Percentiles rank a stretch among this genome's conserved stretches.
Evolutionary conservation across 2,329 filamentous ascomycete genomes (phyloP).

Genomic region (Capronia epimyces): DNA sequence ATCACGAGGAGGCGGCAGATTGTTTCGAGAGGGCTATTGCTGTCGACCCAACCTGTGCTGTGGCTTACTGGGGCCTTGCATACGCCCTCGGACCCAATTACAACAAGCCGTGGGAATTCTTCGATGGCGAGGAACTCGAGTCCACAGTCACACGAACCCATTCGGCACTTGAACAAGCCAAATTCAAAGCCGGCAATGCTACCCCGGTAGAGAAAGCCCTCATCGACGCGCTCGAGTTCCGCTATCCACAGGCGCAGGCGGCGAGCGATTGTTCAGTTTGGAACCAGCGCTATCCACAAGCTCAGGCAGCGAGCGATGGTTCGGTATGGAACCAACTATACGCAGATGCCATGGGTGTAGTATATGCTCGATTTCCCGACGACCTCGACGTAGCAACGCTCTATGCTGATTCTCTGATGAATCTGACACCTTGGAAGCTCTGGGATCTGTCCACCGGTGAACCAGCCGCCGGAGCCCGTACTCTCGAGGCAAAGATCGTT

Average conservation of each 20-base stretch:
- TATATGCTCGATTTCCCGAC: constrained; percentile 49
- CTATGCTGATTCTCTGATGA: constrained; percentile 62
- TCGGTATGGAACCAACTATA: constrained; percentile 55
- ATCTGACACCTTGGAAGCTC: constrained; percentile 59
- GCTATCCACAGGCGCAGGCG: constrained; percentile 54
- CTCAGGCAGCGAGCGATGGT: constrained; percentile 47
- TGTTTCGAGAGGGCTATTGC: constrained; percentile 37
- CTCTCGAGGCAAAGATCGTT: constrained; percentile 53
- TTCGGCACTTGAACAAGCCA: constrained; percentile 36
- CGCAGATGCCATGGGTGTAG: constrained; percentile 55
- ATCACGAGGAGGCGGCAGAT: constrained; percentile 37
- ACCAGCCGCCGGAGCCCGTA: constrained; percentile 51
- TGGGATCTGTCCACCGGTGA: constrained; percentile 58
- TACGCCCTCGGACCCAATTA: constrained; percentile 71
- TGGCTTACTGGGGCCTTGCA: constrained; percentile 44
- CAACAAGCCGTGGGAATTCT: constrained; percentile 71
- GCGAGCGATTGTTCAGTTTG: constrained; percentile 49
- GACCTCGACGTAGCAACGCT: constrained; percentile 61
- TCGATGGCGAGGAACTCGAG: constrained; percentile 57
- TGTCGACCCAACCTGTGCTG: constrained; percentile 35
- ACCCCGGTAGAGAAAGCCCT: constrained; percentile 57
- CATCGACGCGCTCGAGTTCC: constrained; percentile 55
- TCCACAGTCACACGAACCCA: constrained; percentile 24
- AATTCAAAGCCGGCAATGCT: constrained; percentile 34
- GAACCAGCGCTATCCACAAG: constrained; percentile 60